phyloP scores from a whole-genome alignment of 2,329 filamentous ascomycete species.

The Cytospora piceicola region DNA sequence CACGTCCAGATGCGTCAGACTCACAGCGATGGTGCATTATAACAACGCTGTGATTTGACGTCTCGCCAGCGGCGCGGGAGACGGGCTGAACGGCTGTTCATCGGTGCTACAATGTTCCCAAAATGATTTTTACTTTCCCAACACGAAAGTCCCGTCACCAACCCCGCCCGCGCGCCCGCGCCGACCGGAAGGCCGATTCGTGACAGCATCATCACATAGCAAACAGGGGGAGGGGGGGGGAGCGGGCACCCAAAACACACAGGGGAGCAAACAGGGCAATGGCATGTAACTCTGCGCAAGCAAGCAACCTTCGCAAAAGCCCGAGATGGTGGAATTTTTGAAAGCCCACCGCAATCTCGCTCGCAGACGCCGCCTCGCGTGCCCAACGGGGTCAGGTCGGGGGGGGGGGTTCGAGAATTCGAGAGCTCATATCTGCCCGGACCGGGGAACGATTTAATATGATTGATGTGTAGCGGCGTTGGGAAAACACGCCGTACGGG shows the following conservation, averaged over 20 bases:
- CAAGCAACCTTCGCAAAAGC: background rate
- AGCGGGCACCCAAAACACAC: background rate
- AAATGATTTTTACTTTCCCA: too few species aligned
- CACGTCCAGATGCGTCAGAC: background rate
- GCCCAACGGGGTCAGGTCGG: constrained; percentile 3
- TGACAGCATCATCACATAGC: background rate
- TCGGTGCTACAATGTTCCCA: background rate
- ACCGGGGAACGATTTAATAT: too few species aligned
- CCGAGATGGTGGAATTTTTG: background rate
- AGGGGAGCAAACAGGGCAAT: background rate
- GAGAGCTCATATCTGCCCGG: constrained; percentile 8
- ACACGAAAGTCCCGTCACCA: too few species aligned
- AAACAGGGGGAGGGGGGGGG: constrained; percentile 1
- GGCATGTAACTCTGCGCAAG: background rate
- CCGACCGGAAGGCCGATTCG: background rate
- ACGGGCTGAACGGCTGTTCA: background rate
- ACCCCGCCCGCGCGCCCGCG: too few species aligned
- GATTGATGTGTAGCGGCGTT: too few species aligned
- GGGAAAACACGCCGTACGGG: too few species aligned
- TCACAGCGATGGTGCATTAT: background rate
- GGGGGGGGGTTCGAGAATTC: background rate
- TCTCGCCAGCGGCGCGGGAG: background rate
- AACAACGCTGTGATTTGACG: background rate
- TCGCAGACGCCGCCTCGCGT: constrained; percentile 10
- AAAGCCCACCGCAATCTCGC: constrained; percentile 12